These are phyloP conservation scores for Termitomyces sp. DNA, from an alignment of 768 basidiomycete genomes.

Conservation along the genomic window DNA sequence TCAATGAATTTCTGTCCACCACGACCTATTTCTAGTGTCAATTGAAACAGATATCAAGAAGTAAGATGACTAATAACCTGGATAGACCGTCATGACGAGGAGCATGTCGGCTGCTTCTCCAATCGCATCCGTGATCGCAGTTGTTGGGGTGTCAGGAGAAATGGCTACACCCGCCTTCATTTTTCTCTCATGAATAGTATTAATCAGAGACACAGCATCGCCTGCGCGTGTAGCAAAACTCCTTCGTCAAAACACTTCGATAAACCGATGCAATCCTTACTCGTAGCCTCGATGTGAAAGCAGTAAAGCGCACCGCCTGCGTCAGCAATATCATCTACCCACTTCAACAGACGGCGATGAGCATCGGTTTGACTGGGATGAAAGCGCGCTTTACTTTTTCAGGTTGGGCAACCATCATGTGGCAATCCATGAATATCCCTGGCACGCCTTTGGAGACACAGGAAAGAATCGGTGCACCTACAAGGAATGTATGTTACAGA, in stretches of 20 bases:
- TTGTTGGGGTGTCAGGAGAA: conserved; percentile 89
- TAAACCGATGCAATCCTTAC: conserved; percentile 36
- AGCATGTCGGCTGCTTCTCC: conserved; percentile 88
- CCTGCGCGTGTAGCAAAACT: conserved; percentile 26
- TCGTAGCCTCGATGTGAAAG: conserved; percentile 93
- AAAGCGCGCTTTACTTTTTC: conserved; percentile 53
- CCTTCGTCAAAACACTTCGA: neutral
- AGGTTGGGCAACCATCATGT: conserved; percentile 98
- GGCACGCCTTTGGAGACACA: conserved; percentile 84
- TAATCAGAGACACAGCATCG: conserved; percentile 71
- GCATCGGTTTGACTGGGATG: neutral
- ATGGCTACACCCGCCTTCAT: conserved; percentile 98
- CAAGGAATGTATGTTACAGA: neutral
- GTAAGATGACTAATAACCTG: conserved; percentile 41
- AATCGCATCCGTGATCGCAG: conserved; percentile 81
- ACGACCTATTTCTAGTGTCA: conserved; percentile 42
- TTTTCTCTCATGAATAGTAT: conserved; percentile 68
- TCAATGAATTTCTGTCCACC: conserved; percentile 97
- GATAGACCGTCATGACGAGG: conserved; percentile 97
- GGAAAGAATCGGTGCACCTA: conserved; percentile 84
- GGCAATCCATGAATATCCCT: conserved; percentile 99
- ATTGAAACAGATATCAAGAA: neutral
- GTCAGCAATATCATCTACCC: conserved; percentile 94
- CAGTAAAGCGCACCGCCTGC: conserved; percentile 95
- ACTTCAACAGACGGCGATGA: conserved; percentile 40